Evolutionary conservation across 495 filamentous ascomycete genomes (phyloP).

Genomic region (Jackrogersella multiformis): DNA sequence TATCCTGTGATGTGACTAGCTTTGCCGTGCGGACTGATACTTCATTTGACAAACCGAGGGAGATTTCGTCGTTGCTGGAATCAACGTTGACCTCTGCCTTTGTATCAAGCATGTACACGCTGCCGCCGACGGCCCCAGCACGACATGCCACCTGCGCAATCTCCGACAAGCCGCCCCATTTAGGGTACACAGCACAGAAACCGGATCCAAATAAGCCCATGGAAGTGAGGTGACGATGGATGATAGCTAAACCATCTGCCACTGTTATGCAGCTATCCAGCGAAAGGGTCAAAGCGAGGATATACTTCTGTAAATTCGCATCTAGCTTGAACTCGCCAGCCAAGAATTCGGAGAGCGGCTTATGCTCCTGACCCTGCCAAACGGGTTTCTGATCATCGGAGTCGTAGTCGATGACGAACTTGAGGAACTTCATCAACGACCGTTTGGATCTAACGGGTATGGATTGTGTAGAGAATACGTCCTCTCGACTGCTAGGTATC

Average conservation of each 20-base stretch:
- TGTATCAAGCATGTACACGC: conserved; percentile 84
- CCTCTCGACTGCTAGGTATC: conserved; percentile 86
- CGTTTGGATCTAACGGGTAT: conserved; percentile 82
- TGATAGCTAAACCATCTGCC: conserved; percentile 69
- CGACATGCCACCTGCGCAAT: conserved; percentile 92
- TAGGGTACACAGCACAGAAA: conserved; percentile 84
- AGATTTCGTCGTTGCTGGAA: conserved; percentile 43
- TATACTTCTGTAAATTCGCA: conserved; percentile 69
- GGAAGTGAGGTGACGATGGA: conserved; percentile 83
- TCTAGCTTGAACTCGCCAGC: conserved; percentile 77
- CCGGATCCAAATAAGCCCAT: conserved; percentile 87
- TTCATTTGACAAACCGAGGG: conserved; percentile 67
- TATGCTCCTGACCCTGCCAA: conserved; percentile 58
- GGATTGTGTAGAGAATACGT: conserved; percentile 77
- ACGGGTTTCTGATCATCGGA: conserved; percentile 60
- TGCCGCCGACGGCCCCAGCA: conserved; percentile 90
- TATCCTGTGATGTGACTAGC: conserved; percentile 61
- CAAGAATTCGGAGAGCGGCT: conserved; percentile 71
- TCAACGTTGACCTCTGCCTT: conserved; percentile 21
- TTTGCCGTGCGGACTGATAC: conserved; percentile 65
- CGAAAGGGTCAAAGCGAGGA: conserved; percentile 83
- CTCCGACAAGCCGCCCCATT: conserved; percentile 94
- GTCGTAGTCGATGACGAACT: conserved; percentile 73
- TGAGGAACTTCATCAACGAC: conserved; percentile 86
- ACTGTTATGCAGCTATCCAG: conserved; percentile 65